A percentile compares a stretch with the other conserved stretches of the same genome.
Conservation (phyloP, 2,329 filamentous ascomycete genomes). For the Podosphaera fusca region DNA sequence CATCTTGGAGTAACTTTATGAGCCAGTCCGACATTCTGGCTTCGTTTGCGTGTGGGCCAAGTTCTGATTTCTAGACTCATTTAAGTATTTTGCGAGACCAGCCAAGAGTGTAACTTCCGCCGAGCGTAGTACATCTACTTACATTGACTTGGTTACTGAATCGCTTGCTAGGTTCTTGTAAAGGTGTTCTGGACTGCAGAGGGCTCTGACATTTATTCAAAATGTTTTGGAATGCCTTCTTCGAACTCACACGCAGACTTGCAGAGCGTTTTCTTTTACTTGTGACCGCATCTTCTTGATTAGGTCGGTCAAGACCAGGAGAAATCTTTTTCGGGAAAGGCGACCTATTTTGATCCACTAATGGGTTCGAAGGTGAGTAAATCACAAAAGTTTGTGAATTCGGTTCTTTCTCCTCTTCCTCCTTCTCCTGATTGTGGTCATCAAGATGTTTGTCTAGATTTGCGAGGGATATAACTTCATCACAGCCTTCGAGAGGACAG, state of each 20-base stretch:
- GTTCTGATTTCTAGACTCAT: slow-evolving; percentile 25
- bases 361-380: no score
- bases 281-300: no score
- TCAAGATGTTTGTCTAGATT: slow-evolving; percentile 36
- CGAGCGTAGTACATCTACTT: no score
- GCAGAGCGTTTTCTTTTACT: no score
- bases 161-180: background rate
- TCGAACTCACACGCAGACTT: slow-evolving; percentile 4
- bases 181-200: slow-evolving; percentile 9
- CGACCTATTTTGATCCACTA: no score
- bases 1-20: slow-evolving; percentile 32
- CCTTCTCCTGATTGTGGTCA: slow-evolving; percentile 21
- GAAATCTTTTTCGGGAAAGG: no score
- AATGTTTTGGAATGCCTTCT: slow-evolving; percentile 4
- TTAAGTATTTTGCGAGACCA: background rate
- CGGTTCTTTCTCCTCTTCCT: slow-evolving; percentile 2
- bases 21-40: slow-evolving; percentile 53
- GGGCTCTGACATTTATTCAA: slow-evolving; percentile 7
- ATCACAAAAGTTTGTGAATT: no score
- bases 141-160: no score
- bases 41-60: slow-evolving; percentile 52
- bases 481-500: slow-evolving; percentile 33
- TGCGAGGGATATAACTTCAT: slow-evolving; percentile 27
- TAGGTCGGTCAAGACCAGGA: no score
- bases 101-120: no score